Evolutionary conservation across 2,329 filamentous ascomycete genomes (phyloP).

Genomic region (Exophiala aquamarina): DNA sequence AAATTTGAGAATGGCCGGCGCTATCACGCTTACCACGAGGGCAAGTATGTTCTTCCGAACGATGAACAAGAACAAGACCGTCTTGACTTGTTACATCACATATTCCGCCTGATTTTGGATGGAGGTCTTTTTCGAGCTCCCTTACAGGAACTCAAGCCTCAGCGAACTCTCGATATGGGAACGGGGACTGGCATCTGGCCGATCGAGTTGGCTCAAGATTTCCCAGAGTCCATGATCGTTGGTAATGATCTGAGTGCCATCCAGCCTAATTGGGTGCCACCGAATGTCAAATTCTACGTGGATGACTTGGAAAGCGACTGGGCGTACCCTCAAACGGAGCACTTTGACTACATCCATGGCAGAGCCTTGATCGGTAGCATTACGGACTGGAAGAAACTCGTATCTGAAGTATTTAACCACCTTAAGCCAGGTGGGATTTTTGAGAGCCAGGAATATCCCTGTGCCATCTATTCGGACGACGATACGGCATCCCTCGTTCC

Average conservation of each 20-base stretch:
- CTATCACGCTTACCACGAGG: slow-evolving; percentile 34
- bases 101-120: not conserved
- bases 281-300: slow-evolving; percentile 10
- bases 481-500: not conserved
- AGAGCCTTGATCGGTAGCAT: slow-evolving; percentile 5
- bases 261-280: slow-evolving; percentile 3
- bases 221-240: slow-evolving; percentile 4
- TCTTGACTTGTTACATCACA: not conserved
- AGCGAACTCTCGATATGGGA: slow-evolving; percentile 22
- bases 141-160: slow-evolving; percentile 7
- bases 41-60: slow-evolving; percentile 32
- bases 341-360: slow-evolving; percentile 48
- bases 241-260: slow-evolving; percentile 16
- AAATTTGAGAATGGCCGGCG: slow-evolving; percentile 6
- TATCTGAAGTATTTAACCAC: not conserved
- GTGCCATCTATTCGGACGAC: slow-evolving; percentile 1
- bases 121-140: slow-evolving; percentile 7
- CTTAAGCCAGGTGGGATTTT: slow-evolving; percentile 30
- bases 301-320: slow-evolving; percentile 26
- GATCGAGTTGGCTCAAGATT: slow-evolving; percentile 6
- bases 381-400: slow-evolving; percentile 6
- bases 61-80: slow-evolving; percentile 28
- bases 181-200: slow-evolving; percentile 18
- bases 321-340: slow-evolving; percentile 53
- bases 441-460: slow-evolving; percentile 8